Conservation (phyloP, 2,329 filamentous ascomycete genomes). For the Cladorrhinum sp. region DNA sequence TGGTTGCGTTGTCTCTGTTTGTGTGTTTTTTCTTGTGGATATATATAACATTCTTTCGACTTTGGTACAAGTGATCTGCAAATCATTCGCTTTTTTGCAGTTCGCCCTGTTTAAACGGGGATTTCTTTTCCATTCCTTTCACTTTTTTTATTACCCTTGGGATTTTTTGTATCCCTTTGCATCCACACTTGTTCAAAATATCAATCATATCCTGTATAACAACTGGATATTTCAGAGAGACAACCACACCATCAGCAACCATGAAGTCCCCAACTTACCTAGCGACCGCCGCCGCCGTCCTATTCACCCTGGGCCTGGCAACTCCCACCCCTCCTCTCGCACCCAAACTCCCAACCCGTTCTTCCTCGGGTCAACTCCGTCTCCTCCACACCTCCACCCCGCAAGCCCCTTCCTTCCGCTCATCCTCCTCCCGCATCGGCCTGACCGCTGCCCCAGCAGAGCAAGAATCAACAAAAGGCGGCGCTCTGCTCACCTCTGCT, state of each 20-base stretch:
- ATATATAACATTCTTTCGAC: too few relatives aligned
- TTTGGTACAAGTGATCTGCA: too few relatives aligned
- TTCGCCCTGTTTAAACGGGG: too few relatives aligned
- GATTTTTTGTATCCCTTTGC: too few relatives aligned
- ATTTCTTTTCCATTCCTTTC: too few relatives aligned
- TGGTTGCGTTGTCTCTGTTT: too few relatives aligned
- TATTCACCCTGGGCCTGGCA: not conserved
- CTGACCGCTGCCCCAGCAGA: not conserved
- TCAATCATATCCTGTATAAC: too few relatives aligned
- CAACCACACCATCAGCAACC: not conserved
- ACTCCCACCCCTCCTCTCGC: conserved; percentile 3
- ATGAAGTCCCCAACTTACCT: conserved; percentile 18
- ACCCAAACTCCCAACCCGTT: not conserved
- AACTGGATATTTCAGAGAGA: too few relatives aligned
- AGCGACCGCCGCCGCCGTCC: conserved; percentile 3
- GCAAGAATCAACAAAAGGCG: conserved; percentile 18
- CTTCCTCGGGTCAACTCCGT: not conserved
- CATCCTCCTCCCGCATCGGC: conserved; percentile 8
- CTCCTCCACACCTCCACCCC: not conserved
- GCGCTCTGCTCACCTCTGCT: conserved; percentile 11
- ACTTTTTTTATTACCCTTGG: too few relatives aligned
- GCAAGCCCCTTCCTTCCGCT: not conserved
- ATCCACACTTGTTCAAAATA: too few relatives aligned
- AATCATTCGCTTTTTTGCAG: too few relatives aligned
- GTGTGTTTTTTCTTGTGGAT: too few relatives aligned